phyloP scores from a whole-genome alignment of 345 rosid genomes.

The Stellera chamaejasme region DNA sequence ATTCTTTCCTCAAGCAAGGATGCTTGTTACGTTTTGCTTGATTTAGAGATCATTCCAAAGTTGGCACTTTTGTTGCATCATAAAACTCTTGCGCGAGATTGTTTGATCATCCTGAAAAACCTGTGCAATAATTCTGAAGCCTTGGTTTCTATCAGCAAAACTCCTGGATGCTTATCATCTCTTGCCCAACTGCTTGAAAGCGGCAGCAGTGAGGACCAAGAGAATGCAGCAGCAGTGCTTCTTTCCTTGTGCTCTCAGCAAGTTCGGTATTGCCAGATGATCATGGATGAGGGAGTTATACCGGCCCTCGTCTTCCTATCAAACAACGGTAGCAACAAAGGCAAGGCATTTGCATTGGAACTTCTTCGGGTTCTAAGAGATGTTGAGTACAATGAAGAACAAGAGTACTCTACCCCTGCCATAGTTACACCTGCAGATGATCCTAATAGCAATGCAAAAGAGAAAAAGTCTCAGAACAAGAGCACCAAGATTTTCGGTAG shows the following conservation, averaged over 20 bases:
- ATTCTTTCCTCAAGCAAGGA: slow-evolving; percentile 46
- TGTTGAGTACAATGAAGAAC: slow-evolving; percentile 12
- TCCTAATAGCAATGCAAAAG: slow-evolving; percentile 9
- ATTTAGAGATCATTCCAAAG: slow-evolving; percentile 41
- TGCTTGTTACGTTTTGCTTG: slow-evolving; percentile 32
- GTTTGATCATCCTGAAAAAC: slow-evolving; percentile 38
- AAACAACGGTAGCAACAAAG: slow-evolving; percentile 55
- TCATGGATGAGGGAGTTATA: slow-evolving; percentile 55
- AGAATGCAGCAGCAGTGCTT: slow-evolving; percentile 38
- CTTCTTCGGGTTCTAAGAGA: slow-evolving; percentile 61
- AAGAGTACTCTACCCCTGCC: slow-evolving; percentile 15
- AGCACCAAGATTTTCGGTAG: slow-evolving; percentile 26
- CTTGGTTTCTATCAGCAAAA: slow-evolving; percentile 45
- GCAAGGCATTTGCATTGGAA: slow-evolving; percentile 47
- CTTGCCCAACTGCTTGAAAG: slow-evolving; percentile 53
- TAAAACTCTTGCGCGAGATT: slow-evolving; percentile 28
- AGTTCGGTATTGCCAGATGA: slow-evolving; percentile 40
- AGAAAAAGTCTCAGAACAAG: slow-evolving; percentile 32
- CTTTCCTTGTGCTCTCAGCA: slow-evolving; percentile 33
- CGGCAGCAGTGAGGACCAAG: slow-evolving; percentile 52
- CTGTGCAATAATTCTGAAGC: slow-evolving; percentile 48
- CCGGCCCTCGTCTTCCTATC: slow-evolving; percentile 45
- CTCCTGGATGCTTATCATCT: slow-evolving; percentile 48
- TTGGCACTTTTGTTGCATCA: slow-evolving; percentile 49
- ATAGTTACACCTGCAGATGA: slow-evolving; percentile 12